Evolutionary conservation across 495 filamentous ascomycete genomes (phyloP), one percentile per base, ranked within the genome.

Genomic region (Jackrogersella minutella): DNA sequence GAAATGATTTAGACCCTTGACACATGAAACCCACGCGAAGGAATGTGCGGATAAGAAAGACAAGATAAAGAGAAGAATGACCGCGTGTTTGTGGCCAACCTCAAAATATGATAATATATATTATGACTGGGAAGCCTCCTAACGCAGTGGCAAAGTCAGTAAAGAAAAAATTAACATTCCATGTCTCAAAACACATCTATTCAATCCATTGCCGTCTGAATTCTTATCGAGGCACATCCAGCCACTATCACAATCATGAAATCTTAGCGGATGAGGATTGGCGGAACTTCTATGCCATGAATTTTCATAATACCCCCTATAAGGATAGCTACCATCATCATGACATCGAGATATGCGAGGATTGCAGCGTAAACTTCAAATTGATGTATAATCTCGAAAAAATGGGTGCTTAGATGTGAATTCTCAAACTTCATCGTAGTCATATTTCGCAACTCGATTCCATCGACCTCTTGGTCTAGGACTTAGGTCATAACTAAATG

Each of bases 31-130:
- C 52, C 43, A 57, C 36, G 51, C 37, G 36, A 37, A 57, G 52
- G 58, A 60, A 60, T 62, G 59, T 47, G 40, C 40, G 31, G 30
- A 28, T 28, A n/a, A 13, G 37, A 51, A 33, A 31, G 28, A 58
- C 31, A 51, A n/a, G 8, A 47, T 14, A 6, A 46, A 24, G 5
- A 24, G 13, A 10, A 16, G 43, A n/a, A 39, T 34, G 13, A 14
- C 31, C 50, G 33, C 21, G 39, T 21, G 3, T 44, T 17, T 34
- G 37, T 44, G 28, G 36, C 11, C 17, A 52, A 13, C 3, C 14
- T n/a, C n/a, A n/a, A n/a, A n/a, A n/a, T 4, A 21, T 13, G n/a
- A 36, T 22, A 21, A 5, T 6, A 22, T 46, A 11, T 24, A 24
- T n/a, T 24, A 43, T 24, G 4, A 3, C 39, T 14, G 24, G 28